Conservation (phyloP, 192 early-diverging fungal genomes). For the Coemansia asiatica region DNA sequence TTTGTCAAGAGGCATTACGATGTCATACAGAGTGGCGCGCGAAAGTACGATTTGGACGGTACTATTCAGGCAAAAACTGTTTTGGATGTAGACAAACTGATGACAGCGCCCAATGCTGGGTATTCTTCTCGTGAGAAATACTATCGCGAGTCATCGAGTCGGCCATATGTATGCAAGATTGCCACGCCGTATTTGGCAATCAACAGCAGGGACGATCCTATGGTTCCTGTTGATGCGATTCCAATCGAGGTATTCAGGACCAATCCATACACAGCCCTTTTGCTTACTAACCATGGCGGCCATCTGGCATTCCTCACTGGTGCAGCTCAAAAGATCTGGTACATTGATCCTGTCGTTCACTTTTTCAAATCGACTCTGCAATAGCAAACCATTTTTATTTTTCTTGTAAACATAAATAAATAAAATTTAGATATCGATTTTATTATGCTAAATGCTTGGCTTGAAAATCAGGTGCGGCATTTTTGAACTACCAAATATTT, state of each 20-base stretch:
- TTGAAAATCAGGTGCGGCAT: no score
- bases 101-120: conserved; percentile 65
- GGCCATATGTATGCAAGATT: conserved; percentile 54
- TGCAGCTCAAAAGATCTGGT: conserved; percentile 37
- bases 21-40: conserved; percentile 23
- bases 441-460: no score
- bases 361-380: no score
- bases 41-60: conserved; percentile 37
- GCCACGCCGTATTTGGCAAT: conserved; percentile 71
- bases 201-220: conserved; percentile 77
- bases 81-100: conserved; percentile 71
- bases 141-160: conserved; percentile 58
- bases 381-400: no score
- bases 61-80: conserved; percentile 56
- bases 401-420: no score
- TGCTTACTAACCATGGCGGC: conserved; percentile 70
- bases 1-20: conserved; percentile 28
- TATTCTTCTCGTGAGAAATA: conserved; percentile 75
- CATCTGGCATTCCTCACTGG: conserved; percentile 76
- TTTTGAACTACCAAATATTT: no score
- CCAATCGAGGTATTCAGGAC: conserved; percentile 64
- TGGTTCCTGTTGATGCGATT: conserved; percentile 59
- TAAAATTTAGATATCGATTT: no score
- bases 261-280: conserved; percentile 73
- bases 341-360: conserved; percentile 58